A percentile compares a stretch with the other conserved stretches of the same genome.
phyloP scores from a whole-genome alignment of 768 basidiomycete genomes.

The Candolleomyces aberdarensis region DNA sequence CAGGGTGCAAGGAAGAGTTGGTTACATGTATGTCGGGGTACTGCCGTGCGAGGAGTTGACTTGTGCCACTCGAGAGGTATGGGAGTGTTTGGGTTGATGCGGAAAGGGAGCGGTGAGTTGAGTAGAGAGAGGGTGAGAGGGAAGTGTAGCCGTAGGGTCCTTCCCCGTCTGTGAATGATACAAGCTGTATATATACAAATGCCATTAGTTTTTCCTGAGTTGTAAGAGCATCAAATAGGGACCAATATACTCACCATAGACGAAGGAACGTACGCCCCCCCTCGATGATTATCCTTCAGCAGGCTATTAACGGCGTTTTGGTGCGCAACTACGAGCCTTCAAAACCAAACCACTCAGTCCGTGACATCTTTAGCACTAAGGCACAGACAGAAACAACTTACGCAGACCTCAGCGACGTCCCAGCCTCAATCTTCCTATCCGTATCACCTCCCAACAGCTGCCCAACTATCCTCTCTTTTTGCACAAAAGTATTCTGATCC shows the following conservation, averaged over 20 bases:
- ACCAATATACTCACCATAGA: conserved; percentile 29
- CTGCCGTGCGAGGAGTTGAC: conserved; percentile 26
- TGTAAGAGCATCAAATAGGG: not conserved
- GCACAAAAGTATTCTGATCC: conserved; percentile 13
- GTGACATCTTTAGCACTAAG: not conserved
- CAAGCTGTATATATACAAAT: conserved; percentile 18
- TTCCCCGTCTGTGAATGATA: conserved; percentile 34
- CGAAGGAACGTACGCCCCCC: conserved; percentile 36
- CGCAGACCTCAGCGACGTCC: conserved; percentile 17
- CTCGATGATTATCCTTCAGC: conserved; percentile 38
- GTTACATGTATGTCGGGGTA: conserved; percentile 30
- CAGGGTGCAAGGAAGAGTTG: conserved; percentile 19
- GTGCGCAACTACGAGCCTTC: conserved; percentile 29
- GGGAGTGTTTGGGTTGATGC: conserved; percentile 40
- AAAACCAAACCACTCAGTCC: not conserved
- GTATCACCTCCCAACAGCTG: conserved; percentile 16
- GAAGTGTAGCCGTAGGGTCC: conserved; percentile 37
- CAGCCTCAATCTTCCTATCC: conserved; percentile 26
- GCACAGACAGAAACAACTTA: conserved; percentile 8
- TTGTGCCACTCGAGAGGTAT: conserved; percentile 36
- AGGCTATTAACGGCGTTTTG: conserved; percentile 37
- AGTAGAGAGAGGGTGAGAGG: conserved; percentile 29
- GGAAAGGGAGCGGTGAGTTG: conserved; percentile 30
- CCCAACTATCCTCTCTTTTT: conserved; percentile 21
- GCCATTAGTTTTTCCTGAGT: no score